Evolutionary conservation across 352 stramenopile genomes (phyloP), one percentile per base, ranked within the genome.

Genomic region (Phytophthora rubi): DNA sequence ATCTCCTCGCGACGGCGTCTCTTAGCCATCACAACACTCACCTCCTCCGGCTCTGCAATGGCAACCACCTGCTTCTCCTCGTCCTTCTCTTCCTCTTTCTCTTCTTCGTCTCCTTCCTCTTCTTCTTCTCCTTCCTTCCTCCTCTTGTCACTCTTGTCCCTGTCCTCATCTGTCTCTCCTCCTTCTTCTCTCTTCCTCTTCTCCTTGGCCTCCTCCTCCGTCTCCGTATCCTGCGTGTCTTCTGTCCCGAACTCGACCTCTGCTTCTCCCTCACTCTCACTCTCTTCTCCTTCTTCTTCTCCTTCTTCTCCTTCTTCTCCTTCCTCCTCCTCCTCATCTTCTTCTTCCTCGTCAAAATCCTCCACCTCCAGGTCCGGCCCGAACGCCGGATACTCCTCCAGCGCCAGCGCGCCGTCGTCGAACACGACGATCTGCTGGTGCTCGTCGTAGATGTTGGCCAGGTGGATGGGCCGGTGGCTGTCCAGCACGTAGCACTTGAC

Each of bases 401-500:
- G 61, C 12, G 62, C 59, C 59, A 93, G 72, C 9, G 85, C 82
- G 7, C 85, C 88, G 53, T 96, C 88, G 30, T 96, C 88, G 70
- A 96, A 94, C 30, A 96, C 79, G 2, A 94, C 82, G 51, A 96
- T 76, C 62, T 92, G 88, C 66, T 92, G 82, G 57, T 83, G 77
- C 23, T 81, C 66, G 45, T 95, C 83, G 79, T 99, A 97, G 28
- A 99, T 90, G 78, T 99, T 99, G 12, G 94, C 89, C 66, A 99
- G 87, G 80, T 99, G 97, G 51, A 99, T 92, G 8, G 97, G 97
- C 1, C 97, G 84, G 72, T 98, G 95, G 63, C 86, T 97, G 82
- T 99, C 97, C 52, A 99, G 85, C 7, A 99, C 91, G 81, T 99
- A 99, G 42, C 94, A 93, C 51, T 88, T 93, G 9, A 94, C 75